Conservation (phyloP, 2,329 filamentous ascomycete species). For the Colletotrichum gigasporum region DNA sequence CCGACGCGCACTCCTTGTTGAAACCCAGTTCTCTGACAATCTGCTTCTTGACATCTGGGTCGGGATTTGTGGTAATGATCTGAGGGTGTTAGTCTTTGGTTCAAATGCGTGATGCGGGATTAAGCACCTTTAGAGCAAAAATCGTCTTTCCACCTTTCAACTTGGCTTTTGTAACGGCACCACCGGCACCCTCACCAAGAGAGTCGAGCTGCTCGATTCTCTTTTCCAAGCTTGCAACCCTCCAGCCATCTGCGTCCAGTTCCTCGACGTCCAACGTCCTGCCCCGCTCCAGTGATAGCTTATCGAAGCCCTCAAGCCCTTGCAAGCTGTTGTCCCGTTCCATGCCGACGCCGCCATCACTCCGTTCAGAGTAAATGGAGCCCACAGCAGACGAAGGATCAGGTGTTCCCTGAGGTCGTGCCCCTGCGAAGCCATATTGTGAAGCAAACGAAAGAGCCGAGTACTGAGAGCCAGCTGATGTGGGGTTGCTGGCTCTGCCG, state of each 20-base stretch:
- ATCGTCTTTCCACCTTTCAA: conserved; percentile 92
- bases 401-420: conserved; percentile 73
- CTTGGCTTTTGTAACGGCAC: conserved; percentile 90
- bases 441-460: conserved; percentile 84
- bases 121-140: conserved; percentile 88
- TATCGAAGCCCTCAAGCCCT: conserved; percentile 80
- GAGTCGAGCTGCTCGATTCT: conserved; percentile 89
- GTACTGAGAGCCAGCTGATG: conserved; percentile 87
- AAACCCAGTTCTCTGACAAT: conserved; percentile 96
- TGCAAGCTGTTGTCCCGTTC: conserved; percentile 85
- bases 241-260: conserved; percentile 94
- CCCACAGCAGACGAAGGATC: conserved; percentile 91
- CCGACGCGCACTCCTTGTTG: conserved; percentile 96
- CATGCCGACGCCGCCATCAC: conserved; percentile 79
- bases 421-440: conserved; percentile 75
- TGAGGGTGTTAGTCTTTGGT: conserved; percentile 44
- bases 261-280: conserved; percentile 91
- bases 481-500: conserved; percentile 80
- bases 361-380: conserved; percentile 83
- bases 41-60: conserved; percentile 98
- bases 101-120: not conserved
- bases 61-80: conserved; percentile 98
- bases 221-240: conserved; percentile 88
- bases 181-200: conserved; percentile 93
- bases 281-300: conserved; percentile 83